Evolutionary conservation across 2,329 filamentous ascomycete species (phyloP), one percentile per base, ranked within the genome.

Genomic region (Alternaria sp.): DNA sequence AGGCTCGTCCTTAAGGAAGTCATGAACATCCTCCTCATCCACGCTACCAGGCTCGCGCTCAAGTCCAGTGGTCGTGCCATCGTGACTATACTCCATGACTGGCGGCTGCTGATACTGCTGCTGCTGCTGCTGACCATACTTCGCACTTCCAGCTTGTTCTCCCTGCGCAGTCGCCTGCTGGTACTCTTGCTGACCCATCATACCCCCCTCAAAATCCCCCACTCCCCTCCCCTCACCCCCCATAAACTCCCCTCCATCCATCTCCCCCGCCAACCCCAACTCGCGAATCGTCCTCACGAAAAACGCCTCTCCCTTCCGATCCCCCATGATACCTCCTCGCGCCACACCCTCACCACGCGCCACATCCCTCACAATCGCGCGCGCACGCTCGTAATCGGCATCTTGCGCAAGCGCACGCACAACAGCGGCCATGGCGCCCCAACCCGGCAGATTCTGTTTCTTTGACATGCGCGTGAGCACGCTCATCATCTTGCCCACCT

Each of bases 401-500:
- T 76, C 69, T 5, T 78, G 71, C 5, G 74, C 76, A 26, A 85
- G 71, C 23, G 81, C 80, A 11, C 71, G 58, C 10, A 84, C 75
- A 5, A 83, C 78, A 9, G 67, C 67, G 9, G 65, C 73, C 4
- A 85, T 72, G 4, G 83, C 80, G 11, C 53, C 54, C 81, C 81
- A 86, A 5, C 80, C 76, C 1, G 83, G 82, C 12, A 77, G 70
- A 63, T 80, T 80, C 9, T 82, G 80, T 14, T 80, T 74, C n/a
- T 28, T 68, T 74, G 1, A 74, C 78, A 83, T 81, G 28, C 73
- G 73, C 11, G 69, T 71, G 28, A 85, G 72, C 47, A 84, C 80
- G 6, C 71, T 71, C 72, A 84, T 80, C 78, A 82, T 81, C 47
- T 78, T 82, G 33, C 76, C 76, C 0, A 84, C 79, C 61, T 89